These are phyloP conservation scores for Ceratobasidium sp. DNA, from an alignment of 1,284 basidiomycete species.

Conservation along the genomic window DNA sequence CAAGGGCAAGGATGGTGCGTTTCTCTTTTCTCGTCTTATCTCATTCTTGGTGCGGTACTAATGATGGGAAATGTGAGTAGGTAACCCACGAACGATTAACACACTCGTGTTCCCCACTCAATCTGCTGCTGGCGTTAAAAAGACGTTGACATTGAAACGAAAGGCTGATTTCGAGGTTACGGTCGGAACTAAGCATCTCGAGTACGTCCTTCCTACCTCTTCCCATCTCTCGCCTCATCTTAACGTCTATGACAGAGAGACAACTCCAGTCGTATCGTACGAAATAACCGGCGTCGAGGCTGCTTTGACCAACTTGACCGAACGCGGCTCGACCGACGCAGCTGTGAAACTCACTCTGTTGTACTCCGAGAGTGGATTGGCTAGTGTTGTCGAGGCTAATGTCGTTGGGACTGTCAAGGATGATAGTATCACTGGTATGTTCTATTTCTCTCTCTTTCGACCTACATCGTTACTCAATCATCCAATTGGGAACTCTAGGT, in stretches of 20 bases:
- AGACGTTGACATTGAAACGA: constrained; percentile 85
- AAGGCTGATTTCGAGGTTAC: constrained; percentile 81
- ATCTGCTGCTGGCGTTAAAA: constrained; percentile 81
- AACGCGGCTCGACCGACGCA: constrained; percentile 72
- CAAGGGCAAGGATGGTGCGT: constrained; percentile 57
- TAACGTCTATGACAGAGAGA: not conserved
- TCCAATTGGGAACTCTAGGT: too few relatives aligned
- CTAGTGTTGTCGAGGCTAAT: constrained; percentile 80
- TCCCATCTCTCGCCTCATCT: not conserved
- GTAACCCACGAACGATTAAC: constrained; percentile 74
- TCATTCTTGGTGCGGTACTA: too few relatives aligned
- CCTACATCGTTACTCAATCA: too few relatives aligned
- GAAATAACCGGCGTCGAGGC: constrained; percentile 76
- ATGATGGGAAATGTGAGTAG: too few relatives aligned
- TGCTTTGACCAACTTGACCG: constrained; percentile 80
- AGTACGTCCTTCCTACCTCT: constrained; percentile 5
- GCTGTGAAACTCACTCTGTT: constrained; percentile 84
- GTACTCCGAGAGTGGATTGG: constrained; percentile 86
- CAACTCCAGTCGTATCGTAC: constrained; percentile 60
- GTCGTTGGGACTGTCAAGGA: constrained; percentile 82
- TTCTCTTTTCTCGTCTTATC: too few relatives aligned
- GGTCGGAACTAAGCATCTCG: constrained; percentile 74
- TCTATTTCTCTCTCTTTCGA: constrained; percentile 6
- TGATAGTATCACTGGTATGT: constrained; percentile 77
- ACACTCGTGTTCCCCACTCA: constrained; percentile 81